phyloP scores from a whole-genome alignment of 768 basidiomycete genomes.

The Suillus decipiens region DNA sequence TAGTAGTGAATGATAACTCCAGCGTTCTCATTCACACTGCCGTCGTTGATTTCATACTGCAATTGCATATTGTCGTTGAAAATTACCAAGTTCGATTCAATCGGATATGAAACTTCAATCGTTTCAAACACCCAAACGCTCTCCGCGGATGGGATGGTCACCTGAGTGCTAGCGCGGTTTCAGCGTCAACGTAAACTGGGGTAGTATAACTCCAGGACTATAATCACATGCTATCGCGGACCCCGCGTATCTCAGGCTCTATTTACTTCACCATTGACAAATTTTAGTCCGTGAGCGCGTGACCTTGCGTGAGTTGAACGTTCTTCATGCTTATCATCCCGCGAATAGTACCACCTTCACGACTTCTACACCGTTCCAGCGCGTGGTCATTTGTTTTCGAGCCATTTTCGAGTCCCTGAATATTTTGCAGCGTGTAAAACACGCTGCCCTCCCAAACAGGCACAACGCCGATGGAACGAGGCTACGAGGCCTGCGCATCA shows the following conservation, averaged over 20 bases:
- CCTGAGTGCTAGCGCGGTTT: neutral
- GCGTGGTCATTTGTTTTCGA: neutral
- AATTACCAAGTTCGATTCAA: neutral
- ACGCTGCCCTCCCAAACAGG: constrained; percentile 2
- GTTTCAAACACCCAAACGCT: neutral
- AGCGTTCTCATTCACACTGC: constrained; percentile 1
- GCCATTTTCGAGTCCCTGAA: neutral
- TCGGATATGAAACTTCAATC: neutral
- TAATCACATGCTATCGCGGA: constrained; percentile 6
- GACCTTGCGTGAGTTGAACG: neutral
- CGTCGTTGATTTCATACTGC: neutral
- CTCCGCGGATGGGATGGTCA: neutral
- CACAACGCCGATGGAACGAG: neutral
- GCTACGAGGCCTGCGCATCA: constrained; percentile 4
- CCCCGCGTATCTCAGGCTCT: neutral
- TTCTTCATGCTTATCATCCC: constrained; percentile 2
- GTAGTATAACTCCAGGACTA: neutral
- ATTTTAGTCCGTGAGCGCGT: neutral
- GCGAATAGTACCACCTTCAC: neutral
- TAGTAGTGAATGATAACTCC: constrained; percentile 28
- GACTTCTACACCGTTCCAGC: neutral
- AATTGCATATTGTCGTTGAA: neutral
- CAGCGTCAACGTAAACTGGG: neutral
- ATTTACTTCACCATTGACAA: neutral
- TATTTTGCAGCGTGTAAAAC: neutral